These are phyloP conservation scores for Vaccinium macrocarpon DNA, from an alignment of 148 eudicot genomes.

Conservation along the genomic window DNA sequence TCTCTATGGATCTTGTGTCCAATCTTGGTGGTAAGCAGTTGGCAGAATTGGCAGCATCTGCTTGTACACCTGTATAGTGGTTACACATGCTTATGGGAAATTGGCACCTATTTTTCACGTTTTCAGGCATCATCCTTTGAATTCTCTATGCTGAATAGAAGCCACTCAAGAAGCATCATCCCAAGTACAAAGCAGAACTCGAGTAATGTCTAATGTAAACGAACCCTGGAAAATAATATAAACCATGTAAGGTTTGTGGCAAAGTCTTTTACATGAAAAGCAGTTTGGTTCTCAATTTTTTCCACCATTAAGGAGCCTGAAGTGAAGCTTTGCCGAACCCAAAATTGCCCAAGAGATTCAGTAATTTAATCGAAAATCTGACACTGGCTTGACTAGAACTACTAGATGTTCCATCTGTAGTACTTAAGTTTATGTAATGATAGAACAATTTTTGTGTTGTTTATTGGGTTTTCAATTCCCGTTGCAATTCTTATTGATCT, in stretches of 20 bases:
- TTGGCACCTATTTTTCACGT: neutral
- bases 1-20: conserved; percentile 50
- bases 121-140: neutral
- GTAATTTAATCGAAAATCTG: neutral
- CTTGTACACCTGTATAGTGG: neutral
- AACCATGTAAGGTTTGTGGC: neutral
- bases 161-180: neutral
- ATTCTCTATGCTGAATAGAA: conserved; percentile 3
- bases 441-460: neutral
- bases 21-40: conserved; percentile 46
- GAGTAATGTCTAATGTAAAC: neutral
- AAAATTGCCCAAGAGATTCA: neutral
- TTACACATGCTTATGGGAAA: neutral
- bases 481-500: neutral
- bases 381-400: neutral
- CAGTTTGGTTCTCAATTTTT: neutral
- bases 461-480: neutral
- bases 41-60: conserved; percentile 41
- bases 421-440: neutral
- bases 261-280: neutral
- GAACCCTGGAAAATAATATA: neutral
- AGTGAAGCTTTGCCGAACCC: neutral
- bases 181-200: neutral
- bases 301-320: neutral
- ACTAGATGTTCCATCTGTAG: neutral